Base-by-base conservation (phyloP, 2,329 filamentous ascomycete genomes). In the Dryadomyces quercivorus region DNA sequence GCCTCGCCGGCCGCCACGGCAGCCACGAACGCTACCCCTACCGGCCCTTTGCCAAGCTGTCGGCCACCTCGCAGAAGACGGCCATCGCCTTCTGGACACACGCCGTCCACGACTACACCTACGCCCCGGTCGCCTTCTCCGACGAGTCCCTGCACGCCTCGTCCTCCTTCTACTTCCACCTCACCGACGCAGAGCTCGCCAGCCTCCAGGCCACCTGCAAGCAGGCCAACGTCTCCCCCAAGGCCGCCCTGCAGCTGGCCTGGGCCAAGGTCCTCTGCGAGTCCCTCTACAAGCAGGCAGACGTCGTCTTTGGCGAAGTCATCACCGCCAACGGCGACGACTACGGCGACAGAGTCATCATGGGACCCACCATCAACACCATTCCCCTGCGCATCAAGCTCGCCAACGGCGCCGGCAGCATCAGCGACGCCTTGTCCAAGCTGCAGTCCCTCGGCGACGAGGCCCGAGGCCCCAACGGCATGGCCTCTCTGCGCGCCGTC, bases 201-300 rank as follows among this genome's bases (percentile, higher is more conserved):
- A 2, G 20, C 10, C 53, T 62, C 21, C 58, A 57, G 31, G 26
- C 53, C 16, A 53, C 40, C 22, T 61, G 61, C 53, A 59, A 55
- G 36, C 47, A 31, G 2, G 38, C 47, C 44, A 48, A 51, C 12
- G 61, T 62, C 2, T 50, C 57, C 3, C 53, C 49, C 42, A 63
- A 63, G 51, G 54, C 60, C 1, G 59, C 58, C 6, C 31, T 63
- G 47, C 59, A 62, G 52, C 56, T 63, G 2, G 57, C 60, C 1
- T 63, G 61, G 61, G 52, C 55, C 15, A 61, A 59, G 46, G 60
- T 62, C 1, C 59, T 63, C 8, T 61, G 59, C 38, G 60, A 61
- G 55, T 21, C 22, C 15, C 16, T 63, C 7, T 61, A 62, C 40
- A 47, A 48, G 15, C 60, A 60, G 26, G 36, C 51, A 1, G 61